phyloP scores from a whole-genome alignment of 2,329 filamentous ascomycete genomes.

The Fusarium sp. region DNA sequence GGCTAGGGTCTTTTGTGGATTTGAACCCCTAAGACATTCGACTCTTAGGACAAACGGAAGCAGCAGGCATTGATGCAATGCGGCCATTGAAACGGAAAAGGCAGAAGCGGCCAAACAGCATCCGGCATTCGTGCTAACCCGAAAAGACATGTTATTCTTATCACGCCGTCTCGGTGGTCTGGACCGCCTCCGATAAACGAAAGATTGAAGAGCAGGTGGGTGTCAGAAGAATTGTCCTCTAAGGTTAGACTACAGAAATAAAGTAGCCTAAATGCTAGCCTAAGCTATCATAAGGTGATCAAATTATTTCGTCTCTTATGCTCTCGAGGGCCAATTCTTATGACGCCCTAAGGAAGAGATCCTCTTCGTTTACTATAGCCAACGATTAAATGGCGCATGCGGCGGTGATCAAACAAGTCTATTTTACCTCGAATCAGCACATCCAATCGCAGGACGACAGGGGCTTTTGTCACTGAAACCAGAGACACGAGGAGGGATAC shows the following conservation, averaged over 20 bases:
- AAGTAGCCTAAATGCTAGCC: no score
- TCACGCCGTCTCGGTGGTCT: not conserved
- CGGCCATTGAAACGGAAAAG: not conserved
- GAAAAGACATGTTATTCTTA: not conserved
- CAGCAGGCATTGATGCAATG: constrained; percentile 15
- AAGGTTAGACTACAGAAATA: no score
- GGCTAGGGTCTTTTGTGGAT: constrained; percentile 31
- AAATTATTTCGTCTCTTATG: no score
- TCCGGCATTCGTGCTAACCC: not conserved
- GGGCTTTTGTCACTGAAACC: constrained; percentile 26
- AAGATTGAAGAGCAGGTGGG: not conserved
- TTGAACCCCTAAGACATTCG: constrained; percentile 25
- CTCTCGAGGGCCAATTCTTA: no score
- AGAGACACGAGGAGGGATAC: constrained; percentile 2
- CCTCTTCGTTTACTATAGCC: constrained; percentile 10
- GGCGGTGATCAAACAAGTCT: constrained; percentile 27
- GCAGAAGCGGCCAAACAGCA: not conserved
- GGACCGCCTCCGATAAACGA: constrained; percentile 6
- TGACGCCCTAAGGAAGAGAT: not conserved
- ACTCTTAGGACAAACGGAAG: constrained; percentile 24
- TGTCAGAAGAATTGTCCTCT: no score
- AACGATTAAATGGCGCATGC: constrained; percentile 34
- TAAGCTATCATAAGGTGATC: no score
- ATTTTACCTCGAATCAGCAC: constrained; percentile 20
- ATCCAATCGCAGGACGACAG: constrained; percentile 25